Base-by-base conservation (phyloP, 2,329 filamentous ascomycete genomes). In the Pseudogymnoascus sp. region DNA sequence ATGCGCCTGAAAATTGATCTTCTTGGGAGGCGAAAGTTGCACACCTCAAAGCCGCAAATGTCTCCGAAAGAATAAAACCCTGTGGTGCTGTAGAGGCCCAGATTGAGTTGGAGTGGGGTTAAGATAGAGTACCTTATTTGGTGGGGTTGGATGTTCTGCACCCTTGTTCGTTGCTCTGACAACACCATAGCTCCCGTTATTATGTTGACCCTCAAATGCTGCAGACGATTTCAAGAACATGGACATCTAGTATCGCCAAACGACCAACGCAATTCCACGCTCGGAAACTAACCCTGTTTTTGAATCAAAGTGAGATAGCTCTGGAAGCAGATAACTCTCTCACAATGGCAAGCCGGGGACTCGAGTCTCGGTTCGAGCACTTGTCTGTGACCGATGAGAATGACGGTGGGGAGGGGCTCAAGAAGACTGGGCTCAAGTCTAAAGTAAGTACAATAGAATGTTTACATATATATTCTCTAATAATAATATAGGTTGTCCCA, bases 361-460 rank as follows among this genome's bases (percentile, higher is more conserved):
- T 97, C 53, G 93, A 97, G 77, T 80, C 89, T 75, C 89, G 90
- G 69, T 90, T 97, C 71, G 91, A 96, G 84, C 87, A 87, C 75
- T 84, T 97, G 77, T 88, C 89, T 18, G 90, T 97, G 64, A 88
- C 89, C 68, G 92, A 97, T 71, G 92, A 96, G 75, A 95, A 93
- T 71, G 87, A 90, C 62, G 75, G 78, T 33, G 76, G 76, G 60
- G 80, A 83, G 65, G 78, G 76, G 64, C 75, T 76, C 61, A 80
- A 80, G 64, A 39, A 58, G 33, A 65, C 72, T 25, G 86, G 89
- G 72, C 79, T 84, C 67, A 96, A 95, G 76, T 75, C 84, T 64
- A 96, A 96, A 85, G 91, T 93, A 78, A 62, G 71, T 65, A 15
- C 58, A 4, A 18, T 37, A 47, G 12, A 75, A 74, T 58, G 22